A percentile compares a stretch with the other conserved stretches of the same genome.
These are phyloP conservation scores for Syzygium grande DNA, from an alignment of 345 rosid species.

Conservation along the genomic window DNA sequence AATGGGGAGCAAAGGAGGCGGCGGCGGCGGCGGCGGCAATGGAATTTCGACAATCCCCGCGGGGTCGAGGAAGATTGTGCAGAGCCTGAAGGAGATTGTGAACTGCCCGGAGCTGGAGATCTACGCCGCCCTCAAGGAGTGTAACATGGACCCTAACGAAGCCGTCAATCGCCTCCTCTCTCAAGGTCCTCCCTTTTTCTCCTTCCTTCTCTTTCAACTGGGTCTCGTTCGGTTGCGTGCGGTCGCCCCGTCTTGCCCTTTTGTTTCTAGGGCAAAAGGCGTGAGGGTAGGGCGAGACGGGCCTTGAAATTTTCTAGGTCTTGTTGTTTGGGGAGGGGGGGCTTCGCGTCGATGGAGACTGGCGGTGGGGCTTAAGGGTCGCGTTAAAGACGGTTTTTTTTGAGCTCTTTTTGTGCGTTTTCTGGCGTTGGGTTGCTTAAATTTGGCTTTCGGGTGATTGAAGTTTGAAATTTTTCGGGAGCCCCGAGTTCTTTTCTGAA, in stretches of 20 bases:
- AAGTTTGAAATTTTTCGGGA: background rate
- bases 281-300: background rate
- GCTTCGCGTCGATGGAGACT: background rate
- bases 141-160: conserved; percentile 99
- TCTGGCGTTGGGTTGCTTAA: background rate
- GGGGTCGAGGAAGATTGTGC: conserved; percentile 74
- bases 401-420: background rate
- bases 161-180: conserved; percentile 88
- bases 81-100: conserved; percentile 95
- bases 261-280: background rate
- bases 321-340: background rate
- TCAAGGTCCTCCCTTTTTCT: conserved; percentile 47
- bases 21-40: conserved; percentile 46
- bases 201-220: no score
- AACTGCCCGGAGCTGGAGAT: conserved; percentile 90
- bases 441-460: background rate
- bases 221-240: background rate
- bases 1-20: conserved; percentile 39
- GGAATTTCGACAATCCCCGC: conserved; percentile 68
- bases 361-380: background rate
- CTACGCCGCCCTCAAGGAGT: conserved; percentile 92
- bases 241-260: background rate
- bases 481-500: background rate
- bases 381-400: background rate
- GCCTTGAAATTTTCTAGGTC: background rate